Conservation (phyloP, 2,329 filamentous ascomycete genomes). For the Raffaelea arxii region DNA sequence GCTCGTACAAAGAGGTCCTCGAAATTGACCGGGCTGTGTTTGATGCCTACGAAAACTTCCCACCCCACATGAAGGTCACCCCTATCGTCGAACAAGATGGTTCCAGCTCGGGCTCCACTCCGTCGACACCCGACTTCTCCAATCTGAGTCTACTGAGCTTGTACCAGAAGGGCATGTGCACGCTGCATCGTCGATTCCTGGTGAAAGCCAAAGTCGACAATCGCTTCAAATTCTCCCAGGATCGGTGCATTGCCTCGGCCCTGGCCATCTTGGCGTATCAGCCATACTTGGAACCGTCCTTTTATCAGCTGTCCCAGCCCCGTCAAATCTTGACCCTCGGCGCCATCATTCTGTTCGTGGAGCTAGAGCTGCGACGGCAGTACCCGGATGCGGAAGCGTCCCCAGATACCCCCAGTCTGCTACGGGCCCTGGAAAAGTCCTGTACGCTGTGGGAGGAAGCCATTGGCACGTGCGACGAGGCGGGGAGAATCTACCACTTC, state of each 20-base stretch:
- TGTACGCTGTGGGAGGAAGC: background rate
- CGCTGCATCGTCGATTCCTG: background rate
- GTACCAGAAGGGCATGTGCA: conserved; percentile 1
- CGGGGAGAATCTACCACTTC: background rate
- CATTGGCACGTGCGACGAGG: background rate
- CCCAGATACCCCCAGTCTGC: background rate
- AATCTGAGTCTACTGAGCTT: conserved; percentile 1
- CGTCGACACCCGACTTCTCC: background rate
- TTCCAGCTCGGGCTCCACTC: background rate
- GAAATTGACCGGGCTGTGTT: background rate
- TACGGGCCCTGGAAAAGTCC: background rate
- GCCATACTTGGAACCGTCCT: background rate
- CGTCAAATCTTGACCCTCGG: background rate
- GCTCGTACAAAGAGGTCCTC: background rate
- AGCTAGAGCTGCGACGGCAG: conserved; percentile 2
- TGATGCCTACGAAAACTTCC: background rate
- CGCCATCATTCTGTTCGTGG: background rate
- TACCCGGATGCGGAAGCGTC: background rate
- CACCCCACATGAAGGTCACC: background rate
- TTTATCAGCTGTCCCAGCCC: background rate
- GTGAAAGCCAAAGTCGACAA: background rate
- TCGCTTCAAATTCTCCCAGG: background rate
- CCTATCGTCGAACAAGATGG: background rate
- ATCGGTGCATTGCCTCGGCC: background rate
- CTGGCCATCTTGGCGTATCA: background rate